Conservation (phyloP, 1,284 basidiomycete species). For the Melampsora americana region DNA sequence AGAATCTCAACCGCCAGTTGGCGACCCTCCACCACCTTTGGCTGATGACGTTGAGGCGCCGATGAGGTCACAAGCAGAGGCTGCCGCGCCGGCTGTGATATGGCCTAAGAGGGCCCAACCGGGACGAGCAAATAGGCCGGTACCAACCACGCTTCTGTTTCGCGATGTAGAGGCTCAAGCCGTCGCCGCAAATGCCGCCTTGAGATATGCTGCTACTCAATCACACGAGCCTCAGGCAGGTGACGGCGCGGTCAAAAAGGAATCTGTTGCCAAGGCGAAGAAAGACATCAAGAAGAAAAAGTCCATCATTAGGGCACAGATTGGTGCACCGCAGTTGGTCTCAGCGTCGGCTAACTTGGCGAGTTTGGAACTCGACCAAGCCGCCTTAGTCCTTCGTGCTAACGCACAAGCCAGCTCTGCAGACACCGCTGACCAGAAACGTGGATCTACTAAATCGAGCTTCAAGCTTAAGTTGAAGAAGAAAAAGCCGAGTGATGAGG, state of each 20-base stretch:
- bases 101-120: background rate
- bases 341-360: slow-evolving; percentile 19
- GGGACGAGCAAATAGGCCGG: background rate
- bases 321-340: slow-evolving; percentile 19
- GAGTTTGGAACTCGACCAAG: background rate
- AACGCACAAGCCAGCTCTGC: background rate
- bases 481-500: slow-evolving; percentile 29
- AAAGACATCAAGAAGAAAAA: slow-evolving; percentile 11
- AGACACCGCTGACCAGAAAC: background rate
- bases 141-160: slow-evolving; percentile 29
- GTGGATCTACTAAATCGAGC: background rate
- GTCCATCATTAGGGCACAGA: background rate
- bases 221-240: background rate
- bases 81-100: background rate
- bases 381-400: background rate
- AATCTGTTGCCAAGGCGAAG: background rate
- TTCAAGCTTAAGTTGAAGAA: slow-evolving; percentile 31
- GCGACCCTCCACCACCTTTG: background rate
- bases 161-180: slow-evolving; percentile 39
- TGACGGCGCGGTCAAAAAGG: background rate
- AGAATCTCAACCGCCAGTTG: background rate
- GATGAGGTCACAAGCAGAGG: background rate
- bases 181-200: slow-evolving; percentile 37
- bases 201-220: background rate
- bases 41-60: background rate